Evolutionary conservation across 192 early-diverging fungal species (phyloP), one percentile per base, ranked within the genome.

Genomic region (Chytriomyces sp.): DNA sequence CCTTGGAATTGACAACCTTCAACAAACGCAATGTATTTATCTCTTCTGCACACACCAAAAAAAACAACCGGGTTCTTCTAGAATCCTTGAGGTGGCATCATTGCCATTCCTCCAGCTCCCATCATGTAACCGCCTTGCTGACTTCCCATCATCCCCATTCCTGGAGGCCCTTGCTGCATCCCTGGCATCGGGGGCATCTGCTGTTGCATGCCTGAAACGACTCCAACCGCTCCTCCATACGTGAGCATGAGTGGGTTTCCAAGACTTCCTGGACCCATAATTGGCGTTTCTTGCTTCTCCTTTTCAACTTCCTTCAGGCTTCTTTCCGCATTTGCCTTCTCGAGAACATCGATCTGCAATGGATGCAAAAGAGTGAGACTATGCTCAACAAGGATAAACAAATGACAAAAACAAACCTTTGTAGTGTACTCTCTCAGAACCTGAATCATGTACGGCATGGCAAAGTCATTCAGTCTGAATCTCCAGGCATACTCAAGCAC

Each of bases 381-480:
- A 77, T 46, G 45, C n/a, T 45, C 7, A 48, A 57, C 61, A 18
- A n/a, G 13, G 23, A 78, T 5, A 69, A 47, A 65, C 18, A 11
- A 67, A 50, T 6, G 0, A 4, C 5, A 18, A 16, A 13, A 20
- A 60, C 75, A 44, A 23, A 83, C 94, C 91, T 96, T 96, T 50
- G 63, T 80, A 80, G 92, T 91, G 80, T 92, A 93, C 85, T 98
- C 96, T 62, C 95, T 90, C 80, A 92, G 85, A 57, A 91, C 85
- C 75, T 99, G 94, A 71, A 99, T 94, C 85, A 98, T 92, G 82
- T 96, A 98, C 16, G 98, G 98, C 95, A 98, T 97, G 8, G 97
- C 93, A 88, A 96, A 96, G 79, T 98, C 97, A 62, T 86, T 90
- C 81, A 96, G 82, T 3, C 91, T 88, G 77, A 96, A 89, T 11